Base-by-base conservation (phyloP, 2,329 filamentous ascomycete genomes). In the Cytospora chrysosperma region DNA sequence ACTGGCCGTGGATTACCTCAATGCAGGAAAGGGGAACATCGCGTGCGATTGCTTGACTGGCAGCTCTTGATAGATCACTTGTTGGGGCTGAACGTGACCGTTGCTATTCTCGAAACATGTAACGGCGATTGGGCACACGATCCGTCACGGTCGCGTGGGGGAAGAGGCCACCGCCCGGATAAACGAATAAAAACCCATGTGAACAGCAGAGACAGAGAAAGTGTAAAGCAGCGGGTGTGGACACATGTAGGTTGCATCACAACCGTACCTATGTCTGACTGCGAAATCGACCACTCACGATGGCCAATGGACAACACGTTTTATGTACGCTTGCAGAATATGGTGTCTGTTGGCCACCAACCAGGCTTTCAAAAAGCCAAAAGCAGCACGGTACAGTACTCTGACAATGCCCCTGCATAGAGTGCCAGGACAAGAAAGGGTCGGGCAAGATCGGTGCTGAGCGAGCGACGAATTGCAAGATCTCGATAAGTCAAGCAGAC, bases 281-380 rank as follows among this genome's bases (percentile, higher is more conserved):
- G 50, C 43, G n/a, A 6, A 4, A 24, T 40, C 50, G 28, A 15
- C 58, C 58, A 61, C 37, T 61, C 51, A 49, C 26, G 9, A 49
- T 15, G 43, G 51, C 51, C 40, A 40, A 19, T 28, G 15, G 6
- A 27, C 32, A 27, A 52, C 51, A 61, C 58, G 58, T 61, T 61
- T 30, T 30, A 30, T 9, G 27, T 49, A 30, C 30, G 26, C 37
- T 43, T 53, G 8, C 27, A 37, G 15, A 53, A 40, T 9, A 27
- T 13, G 30, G 30, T 34, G 32, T 15, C 15, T 13, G 37, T 49
- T 51, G 21, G 28, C 12, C 5, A 9, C 13, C 19, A n/a, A 21
- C 28, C 17, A 13, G 8, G n/a, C n/a, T 47, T 34, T 34, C 51
- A 55, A 55, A 21, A n/a, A n/a, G n/a, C n/a, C n/a, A n/a, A n/a